Percentiles rank a stretch among this genome's conserved stretches.
phyloP scores from a whole-genome alignment of 306 rosid genomes.

The Parietaria judaica region DNA sequence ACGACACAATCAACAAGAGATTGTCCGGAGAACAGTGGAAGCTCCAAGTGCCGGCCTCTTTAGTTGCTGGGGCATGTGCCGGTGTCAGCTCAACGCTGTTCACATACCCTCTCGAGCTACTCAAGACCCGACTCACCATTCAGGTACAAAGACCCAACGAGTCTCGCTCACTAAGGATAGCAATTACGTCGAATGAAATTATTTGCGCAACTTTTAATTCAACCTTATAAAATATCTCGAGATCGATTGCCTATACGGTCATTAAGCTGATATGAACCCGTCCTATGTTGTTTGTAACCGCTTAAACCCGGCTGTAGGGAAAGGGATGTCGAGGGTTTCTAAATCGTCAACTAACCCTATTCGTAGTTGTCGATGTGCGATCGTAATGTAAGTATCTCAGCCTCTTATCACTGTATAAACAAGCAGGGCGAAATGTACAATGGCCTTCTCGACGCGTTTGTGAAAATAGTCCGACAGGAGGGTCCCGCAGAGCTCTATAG shows the following conservation, averaged over 20 bases:
- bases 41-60: constrained; percentile 72
- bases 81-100: constrained; percentile 88
- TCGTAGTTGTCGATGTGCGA: no score
- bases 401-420: no score
- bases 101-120: constrained; percentile 87
- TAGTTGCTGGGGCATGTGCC: constrained; percentile 96
- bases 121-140: constrained; percentile 87
- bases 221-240: background rate
- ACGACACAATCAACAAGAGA: constrained; percentile 80
- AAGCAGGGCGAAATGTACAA: constrained; percentile 74
- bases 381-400: no score
- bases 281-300: no score
- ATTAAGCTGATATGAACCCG: background rate
- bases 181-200: no score
- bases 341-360: no score
- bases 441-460: constrained; percentile 73
- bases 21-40: constrained; percentile 76
- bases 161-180: no score
- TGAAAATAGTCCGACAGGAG: constrained; percentile 71
- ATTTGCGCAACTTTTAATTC: no score
- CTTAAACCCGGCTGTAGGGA: no score
- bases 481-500: constrained; percentile 84
- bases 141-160: constrained; percentile 40
- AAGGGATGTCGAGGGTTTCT: no score
- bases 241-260: constrained; percentile 6